Base-by-base conservation (phyloP, 78 protist genomes). In the Acrasis kona region DNA sequence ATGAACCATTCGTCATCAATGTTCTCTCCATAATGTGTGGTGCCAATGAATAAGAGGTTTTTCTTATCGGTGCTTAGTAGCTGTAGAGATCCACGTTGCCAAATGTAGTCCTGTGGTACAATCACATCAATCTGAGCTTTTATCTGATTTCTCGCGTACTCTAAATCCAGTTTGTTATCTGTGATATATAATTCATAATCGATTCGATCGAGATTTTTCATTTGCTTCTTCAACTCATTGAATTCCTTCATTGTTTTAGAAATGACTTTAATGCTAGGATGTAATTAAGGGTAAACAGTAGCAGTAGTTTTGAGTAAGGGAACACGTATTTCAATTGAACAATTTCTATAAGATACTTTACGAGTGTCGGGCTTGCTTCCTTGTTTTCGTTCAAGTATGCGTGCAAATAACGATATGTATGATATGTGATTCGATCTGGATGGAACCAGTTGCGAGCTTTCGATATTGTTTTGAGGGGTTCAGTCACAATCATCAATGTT, bases 1-100 rank as follows among this genome's bases (percentile, higher is more conserved):
- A 87, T 87, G 34, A 86, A 84, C 92, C 92, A 88, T 80, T 88
- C 92, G 72, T 88, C 92, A 39, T 88, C 92, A 2, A 88, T 84
- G 65, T 80, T 70, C 58, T 88, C 92, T 31, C 83, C 87, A 32
- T 78, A 76, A 28, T 67, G 19, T 67, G 71, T 67, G 19, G 19
- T 67, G 19, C 71, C 71, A 19, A 67, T 28, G 29, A 72, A 35
- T 0, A 5, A 39, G 9, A n/a, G 29, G 3, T 40, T 35, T 0
- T 65, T 38, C 10, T 27, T n/a, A n/a, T n/a, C n/a, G n/a, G n/a
- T n/a, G 10, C 70, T 5, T 2, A 80, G 72, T 27, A 86, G 70
- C 37, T 83, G 61, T 57, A 86, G 81, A 9, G 84, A 82, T 32
- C 84, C 90, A 40, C 37, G 64, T 12, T 86, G 90, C 90, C 90